phyloP scores from a whole-genome alignment of 1,284 basidiomycete species.

The Ganoderma leucocontextum region DNA sequence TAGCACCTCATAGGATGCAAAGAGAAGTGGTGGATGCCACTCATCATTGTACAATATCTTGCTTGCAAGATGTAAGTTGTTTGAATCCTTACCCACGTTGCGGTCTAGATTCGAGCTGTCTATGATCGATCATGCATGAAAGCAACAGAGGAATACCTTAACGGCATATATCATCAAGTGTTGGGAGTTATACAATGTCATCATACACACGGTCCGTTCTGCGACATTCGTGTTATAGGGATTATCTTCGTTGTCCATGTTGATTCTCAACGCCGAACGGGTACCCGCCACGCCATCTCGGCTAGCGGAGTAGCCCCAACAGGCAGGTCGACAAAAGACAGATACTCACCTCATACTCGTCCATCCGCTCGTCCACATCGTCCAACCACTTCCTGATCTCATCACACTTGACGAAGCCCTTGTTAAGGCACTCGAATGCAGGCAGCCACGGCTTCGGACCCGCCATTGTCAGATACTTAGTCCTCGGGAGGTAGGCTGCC shows the following conservation, averaged over 20 bases:
- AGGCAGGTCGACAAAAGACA: neutral
- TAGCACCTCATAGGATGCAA: slow-evolving; percentile 1
- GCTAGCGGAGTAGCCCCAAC: too few relatives aligned
- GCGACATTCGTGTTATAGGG: slow-evolving; percentile 21
- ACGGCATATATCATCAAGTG: slow-evolving; percentile 27
- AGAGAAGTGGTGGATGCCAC: neutral
- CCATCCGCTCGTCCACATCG: slow-evolving; percentile 88
- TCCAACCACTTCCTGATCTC: slow-evolving; percentile 86
- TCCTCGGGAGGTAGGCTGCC: too few relatives aligned
- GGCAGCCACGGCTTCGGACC: slow-evolving; percentile 78
- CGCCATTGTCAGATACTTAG: slow-evolving; percentile 47
- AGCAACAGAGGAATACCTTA: neutral
- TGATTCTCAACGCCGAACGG: slow-evolving; percentile 73
- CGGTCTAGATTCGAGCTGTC: too few relatives aligned
- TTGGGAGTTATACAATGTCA: slow-evolving; percentile 25
- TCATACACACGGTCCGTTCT: slow-evolving; percentile 17
- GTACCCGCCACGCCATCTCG: too few relatives aligned
- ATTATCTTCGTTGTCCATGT: slow-evolving; percentile 67
- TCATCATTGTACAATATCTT: slow-evolving; percentile 6
- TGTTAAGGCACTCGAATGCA: slow-evolving; percentile 93
- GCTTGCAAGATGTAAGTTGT: too few relatives aligned
- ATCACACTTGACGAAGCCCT: slow-evolving; percentile 83
- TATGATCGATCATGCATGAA: too few relatives aligned
- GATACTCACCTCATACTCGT: slow-evolving; percentile 70
- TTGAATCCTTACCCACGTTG: too few relatives aligned